Conservation (phyloP, 345 rosid genomes). For the Eucalyptus polyanthemos region DNA sequence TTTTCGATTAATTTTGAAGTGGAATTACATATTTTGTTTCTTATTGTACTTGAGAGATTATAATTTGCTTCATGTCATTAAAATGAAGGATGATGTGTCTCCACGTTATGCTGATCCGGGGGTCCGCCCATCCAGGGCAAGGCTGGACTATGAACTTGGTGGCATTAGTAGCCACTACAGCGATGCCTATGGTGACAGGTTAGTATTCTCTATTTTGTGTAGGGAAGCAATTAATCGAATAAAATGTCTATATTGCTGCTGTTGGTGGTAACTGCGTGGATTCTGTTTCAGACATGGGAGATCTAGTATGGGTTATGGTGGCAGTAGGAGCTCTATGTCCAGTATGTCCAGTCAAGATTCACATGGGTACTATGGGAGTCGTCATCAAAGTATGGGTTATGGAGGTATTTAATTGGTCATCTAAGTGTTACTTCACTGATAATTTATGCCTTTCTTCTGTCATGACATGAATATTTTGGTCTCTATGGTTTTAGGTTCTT, state of each 20-base stretch:
- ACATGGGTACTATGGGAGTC: slow-evolving; percentile 63
- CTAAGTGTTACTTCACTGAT: neutral
- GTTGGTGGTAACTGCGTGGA: neutral
- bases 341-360: slow-evolving; percentile 41
- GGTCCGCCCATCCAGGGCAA: slow-evolving; percentile 78
- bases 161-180: slow-evolving; percentile 57
- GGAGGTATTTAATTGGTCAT: slow-evolving; percentile 29
- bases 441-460: neutral
- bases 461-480: neutral
- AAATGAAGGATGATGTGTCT: slow-evolving; percentile 70
- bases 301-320: slow-evolving; percentile 65
- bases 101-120: slow-evolving; percentile 66
- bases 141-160: slow-evolving; percentile 71
- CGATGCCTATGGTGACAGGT: slow-evolving; percentile 87
- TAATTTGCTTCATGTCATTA: neutral
- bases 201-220: neutral
- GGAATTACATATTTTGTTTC: neutral
- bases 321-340: slow-evolving; percentile 70
- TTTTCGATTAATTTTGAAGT: neutral
- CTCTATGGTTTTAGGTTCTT: slow-evolving; percentile 55
- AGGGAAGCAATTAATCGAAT: neutral
- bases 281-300: slow-evolving; percentile 62
- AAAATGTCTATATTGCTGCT: neutral
- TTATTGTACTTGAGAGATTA: neutral
- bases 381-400: slow-evolving; percentile 76